These are phyloP conservation scores for Sporothrix mexicana DNA, from an alignment of 2,329 filamentous ascomycete genomes.

Conservation along the genomic window DNA sequence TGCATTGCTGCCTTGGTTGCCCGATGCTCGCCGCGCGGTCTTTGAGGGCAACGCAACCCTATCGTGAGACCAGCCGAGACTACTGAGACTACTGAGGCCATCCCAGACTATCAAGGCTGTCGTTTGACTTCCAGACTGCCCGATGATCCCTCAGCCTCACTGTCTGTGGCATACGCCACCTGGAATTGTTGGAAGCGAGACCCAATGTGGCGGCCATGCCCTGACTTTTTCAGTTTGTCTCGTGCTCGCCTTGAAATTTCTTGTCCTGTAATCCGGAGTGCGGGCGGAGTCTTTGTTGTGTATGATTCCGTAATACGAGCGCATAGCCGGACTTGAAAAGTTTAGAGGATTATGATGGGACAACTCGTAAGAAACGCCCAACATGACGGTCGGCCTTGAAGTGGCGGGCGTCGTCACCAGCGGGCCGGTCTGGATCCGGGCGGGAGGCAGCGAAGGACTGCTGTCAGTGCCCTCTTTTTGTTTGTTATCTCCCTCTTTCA, in stretches of 20 bases:
- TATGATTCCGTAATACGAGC: neutral
- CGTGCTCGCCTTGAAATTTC: neutral
- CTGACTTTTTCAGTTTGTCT: neutral
- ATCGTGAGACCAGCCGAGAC: neutral
- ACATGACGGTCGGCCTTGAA: neutral
- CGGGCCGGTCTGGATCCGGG: neutral
- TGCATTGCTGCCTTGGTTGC: constrained; percentile 22
- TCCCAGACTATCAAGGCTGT: too few relatives aligned
- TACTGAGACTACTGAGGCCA: too few relatives aligned
- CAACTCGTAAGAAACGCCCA: neutral
- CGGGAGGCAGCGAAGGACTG: neutral
- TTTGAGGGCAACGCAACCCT: neutral
- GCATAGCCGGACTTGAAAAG: too few relatives aligned
- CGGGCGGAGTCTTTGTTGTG: neutral
- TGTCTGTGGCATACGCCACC: neutral
- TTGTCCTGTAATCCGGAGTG: neutral
- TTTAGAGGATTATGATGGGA: too few relatives aligned
- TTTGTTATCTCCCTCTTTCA: neutral
- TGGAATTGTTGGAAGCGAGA: neutral
- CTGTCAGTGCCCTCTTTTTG: neutral
- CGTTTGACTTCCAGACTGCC: neutral
- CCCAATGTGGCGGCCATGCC: neutral
- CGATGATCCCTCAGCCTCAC: constrained; percentile 14
- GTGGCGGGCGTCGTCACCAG: constrained; percentile 1
- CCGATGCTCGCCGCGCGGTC: neutral